Evolutionary conservation across 1,284 basidiomycete species (phyloP).

Genomic region (Earliella scabrosa): DNA sequence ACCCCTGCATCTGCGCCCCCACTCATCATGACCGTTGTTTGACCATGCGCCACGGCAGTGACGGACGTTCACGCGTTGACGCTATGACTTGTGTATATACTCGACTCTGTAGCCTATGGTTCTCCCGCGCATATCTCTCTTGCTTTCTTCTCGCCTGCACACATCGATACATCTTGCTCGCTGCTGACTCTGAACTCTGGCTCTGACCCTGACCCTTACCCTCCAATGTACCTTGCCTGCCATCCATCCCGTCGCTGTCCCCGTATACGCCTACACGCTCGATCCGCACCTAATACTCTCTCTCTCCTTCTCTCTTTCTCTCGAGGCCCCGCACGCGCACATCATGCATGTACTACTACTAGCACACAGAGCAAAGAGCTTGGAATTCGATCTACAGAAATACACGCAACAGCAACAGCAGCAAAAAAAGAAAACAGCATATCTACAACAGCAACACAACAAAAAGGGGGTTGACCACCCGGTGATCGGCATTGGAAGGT

Average conservation of each 20-base stretch:
- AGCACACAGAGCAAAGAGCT: constrained; percentile 21
- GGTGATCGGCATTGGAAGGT: too few relatives aligned
- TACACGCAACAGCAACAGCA: constrained; percentile 19
- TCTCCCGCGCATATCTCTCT: not conserved
- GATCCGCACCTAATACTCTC: not conserved
- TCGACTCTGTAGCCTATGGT: constrained; percentile 15
- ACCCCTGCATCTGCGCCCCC: not conserved
- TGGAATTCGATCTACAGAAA: constrained; percentile 22
- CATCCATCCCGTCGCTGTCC: too few relatives aligned
- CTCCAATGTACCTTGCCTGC: too few relatives aligned
- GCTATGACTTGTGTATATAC: not conserved
- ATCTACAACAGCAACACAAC: too few relatives aligned
- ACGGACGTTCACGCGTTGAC: constrained; percentile 7
- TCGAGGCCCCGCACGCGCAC: not conserved
- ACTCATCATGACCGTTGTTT: not conserved
- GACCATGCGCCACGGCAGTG: not conserved
- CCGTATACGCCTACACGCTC: too few relatives aligned
- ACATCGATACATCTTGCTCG: too few relatives aligned
- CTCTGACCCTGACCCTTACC: too few relatives aligned
- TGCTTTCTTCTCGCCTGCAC: not conserved
- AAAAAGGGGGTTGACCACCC: too few relatives aligned
- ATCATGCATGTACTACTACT: constrained; percentile 24
- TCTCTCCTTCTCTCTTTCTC: not conserved
- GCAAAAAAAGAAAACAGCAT: not conserved
- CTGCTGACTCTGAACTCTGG: too few relatives aligned